Percentiles rank a stretch among this genome's conserved stretches.
These are phyloP conservation scores for Torulaspora franciscae DNA, from an alignment of 805 yeast species.

Conservation along the genomic window DNA sequence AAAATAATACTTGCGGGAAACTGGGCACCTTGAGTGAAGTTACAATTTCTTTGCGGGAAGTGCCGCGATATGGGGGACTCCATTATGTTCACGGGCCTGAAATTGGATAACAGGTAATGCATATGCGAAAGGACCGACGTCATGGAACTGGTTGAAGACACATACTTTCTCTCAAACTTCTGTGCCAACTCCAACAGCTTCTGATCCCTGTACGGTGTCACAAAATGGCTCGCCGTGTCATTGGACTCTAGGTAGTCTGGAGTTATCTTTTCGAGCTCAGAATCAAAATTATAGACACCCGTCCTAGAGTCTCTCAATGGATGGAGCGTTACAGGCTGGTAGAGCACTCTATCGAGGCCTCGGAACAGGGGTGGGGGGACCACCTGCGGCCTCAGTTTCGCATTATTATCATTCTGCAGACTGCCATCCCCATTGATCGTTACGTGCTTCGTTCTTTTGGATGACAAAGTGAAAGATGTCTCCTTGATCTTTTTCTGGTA, in stretches of 20 bases:
- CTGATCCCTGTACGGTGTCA: conserved; percentile 64
- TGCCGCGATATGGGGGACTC: conserved; percentile 40
- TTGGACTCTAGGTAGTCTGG: conserved; percentile 30
- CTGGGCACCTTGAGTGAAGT: conserved; percentile 43
- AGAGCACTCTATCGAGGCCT: conserved; percentile 63
- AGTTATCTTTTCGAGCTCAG: conserved; percentile 51
- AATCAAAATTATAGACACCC: conserved; percentile 62
- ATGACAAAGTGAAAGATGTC: conserved; percentile 7
- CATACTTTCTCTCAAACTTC: conserved; percentile 37
- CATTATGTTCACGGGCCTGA: conserved; percentile 46
- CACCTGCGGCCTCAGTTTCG: conserved; percentile 4
- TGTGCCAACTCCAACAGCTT: conserved; percentile 47
- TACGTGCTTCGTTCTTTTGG: conserved; percentile 12
- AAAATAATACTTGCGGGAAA: conserved; percentile 57
- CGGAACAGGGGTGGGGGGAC: conserved; percentile 55
- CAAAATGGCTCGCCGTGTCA: conserved; percentile 38
- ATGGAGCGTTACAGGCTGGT: conserved; percentile 72
- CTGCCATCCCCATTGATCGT: conserved; percentile 11
- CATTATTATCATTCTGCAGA: conserved; percentile 6
- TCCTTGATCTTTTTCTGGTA: background rate
- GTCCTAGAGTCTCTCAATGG: conserved; percentile 74
- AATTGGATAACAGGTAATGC: conserved; percentile 64
- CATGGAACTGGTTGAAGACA: conserved; percentile 86
- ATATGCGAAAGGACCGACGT: conserved; percentile 70
- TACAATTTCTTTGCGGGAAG: conserved; percentile 37